These are phyloP conservation scores for Volvox africanus DNA, from an alignment of 139 green algal species.

Conservation along the genomic window DNA sequence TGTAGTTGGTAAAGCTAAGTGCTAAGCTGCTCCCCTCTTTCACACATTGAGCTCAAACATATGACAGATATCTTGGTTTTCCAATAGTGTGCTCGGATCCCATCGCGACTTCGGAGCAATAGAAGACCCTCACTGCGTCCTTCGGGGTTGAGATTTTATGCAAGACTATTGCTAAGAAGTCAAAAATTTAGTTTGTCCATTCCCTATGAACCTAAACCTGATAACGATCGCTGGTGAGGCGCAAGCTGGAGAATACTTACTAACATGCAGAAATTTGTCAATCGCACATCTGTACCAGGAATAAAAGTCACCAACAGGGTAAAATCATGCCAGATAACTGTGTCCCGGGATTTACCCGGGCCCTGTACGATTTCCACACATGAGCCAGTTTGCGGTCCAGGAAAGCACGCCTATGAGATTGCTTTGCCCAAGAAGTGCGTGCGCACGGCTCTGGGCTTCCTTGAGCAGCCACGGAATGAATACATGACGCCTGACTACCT, in stretches of 20 bases:
- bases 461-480: not conserved
- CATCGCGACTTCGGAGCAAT: too few relatives aligned
- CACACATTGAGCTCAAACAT: too few relatives aligned
- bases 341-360: not conserved
- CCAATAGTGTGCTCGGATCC: too few relatives aligned
- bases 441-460: slow-evolving; percentile 44
- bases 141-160: too few relatives aligned
- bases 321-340: not conserved
- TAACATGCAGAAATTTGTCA: slow-evolving; percentile 9
- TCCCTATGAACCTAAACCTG: too few relatives aligned
- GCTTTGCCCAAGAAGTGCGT: slow-evolving; percentile 47
- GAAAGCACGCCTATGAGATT: slow-evolving; percentile 45
- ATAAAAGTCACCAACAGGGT: not conserved
- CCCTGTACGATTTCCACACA: slow-evolving; percentile 19
- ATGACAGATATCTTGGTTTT: too few relatives aligned
- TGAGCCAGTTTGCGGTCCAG: not conserved
- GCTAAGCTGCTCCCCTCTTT: too few relatives aligned
- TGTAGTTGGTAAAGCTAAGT: too few relatives aligned
- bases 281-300: not conserved
- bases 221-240: too few relatives aligned
- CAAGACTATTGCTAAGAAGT: too few relatives aligned
- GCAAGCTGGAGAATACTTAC: not conserved
- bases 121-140: too few relatives aligned
- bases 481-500: slow-evolving; percentile 52
- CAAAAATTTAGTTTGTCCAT: too few relatives aligned